phyloP scores from a whole-genome alignment of 129 eudicot species.

The Artemisia tridentata region DNA sequence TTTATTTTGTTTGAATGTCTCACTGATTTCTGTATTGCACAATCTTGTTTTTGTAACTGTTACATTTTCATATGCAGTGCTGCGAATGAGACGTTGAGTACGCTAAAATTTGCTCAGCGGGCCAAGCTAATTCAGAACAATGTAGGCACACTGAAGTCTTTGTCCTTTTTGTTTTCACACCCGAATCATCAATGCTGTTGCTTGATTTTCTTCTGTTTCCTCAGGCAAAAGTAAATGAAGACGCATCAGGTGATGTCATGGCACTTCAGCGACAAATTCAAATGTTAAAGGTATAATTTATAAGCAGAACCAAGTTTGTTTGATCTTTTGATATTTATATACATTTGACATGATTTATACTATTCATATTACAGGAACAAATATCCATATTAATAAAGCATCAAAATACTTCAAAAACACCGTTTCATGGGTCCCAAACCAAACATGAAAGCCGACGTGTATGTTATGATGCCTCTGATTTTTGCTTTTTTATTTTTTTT shows the following conservation, averaged over 20 bases:
- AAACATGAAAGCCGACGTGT: slow-evolving; percentile 54
- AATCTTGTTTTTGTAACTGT: slow-evolving; percentile 15
- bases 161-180: neutral
- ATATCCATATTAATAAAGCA: slow-evolving; percentile 64
- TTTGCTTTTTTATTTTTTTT: neutral
- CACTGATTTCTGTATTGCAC: neutral
- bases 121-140: slow-evolving; percentile 95
- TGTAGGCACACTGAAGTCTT: slow-evolving; percentile 39
- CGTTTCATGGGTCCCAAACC: slow-evolving; percentile 44
- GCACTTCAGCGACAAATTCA: slow-evolving; percentile 84
- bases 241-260: slow-evolving; percentile 72
- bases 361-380: slow-evolving; percentile 56
- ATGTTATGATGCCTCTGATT: slow-evolving; percentile 19
- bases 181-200: neutral
- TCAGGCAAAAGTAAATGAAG: slow-evolving; percentile 89
- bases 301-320: neutral
- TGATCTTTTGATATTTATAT: slow-evolving; percentile 10
- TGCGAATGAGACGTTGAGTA: slow-evolving; percentile 78
- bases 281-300: slow-evolving; percentile 57
- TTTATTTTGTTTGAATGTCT: slow-evolving; percentile 19
- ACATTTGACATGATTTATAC: slow-evolving; percentile 21
- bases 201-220: slow-evolving; percentile 24
- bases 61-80: slow-evolving; percentile 52
- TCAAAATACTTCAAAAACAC: slow-evolving; percentile 29
- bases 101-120: slow-evolving; percentile 92